Conservation (phyloP, 768 basidiomycete genomes). For the Amanita molliuscula region DNA sequence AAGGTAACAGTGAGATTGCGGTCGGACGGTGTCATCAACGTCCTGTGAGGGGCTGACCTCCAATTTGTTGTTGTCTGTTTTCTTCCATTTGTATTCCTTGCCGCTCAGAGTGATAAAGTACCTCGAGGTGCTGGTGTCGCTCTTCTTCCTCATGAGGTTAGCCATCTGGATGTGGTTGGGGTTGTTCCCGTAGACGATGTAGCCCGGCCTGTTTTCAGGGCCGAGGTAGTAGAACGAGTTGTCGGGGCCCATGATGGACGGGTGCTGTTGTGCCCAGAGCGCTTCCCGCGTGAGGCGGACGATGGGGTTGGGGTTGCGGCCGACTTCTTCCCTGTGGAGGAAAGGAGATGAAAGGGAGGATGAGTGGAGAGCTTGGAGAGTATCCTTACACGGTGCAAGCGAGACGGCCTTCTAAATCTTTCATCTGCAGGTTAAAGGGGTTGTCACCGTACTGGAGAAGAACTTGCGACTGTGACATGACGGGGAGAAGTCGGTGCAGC, state of each 20-base stretch:
- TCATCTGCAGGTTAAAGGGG: conserved; percentile 47
- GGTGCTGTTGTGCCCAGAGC: conserved; percentile 58
- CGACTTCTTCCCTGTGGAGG: conserved; percentile 28
- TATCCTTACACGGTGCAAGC: conserved; percentile 60
- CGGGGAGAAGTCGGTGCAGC: conserved; percentile 5
- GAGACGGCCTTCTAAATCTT: conserved; percentile 50
- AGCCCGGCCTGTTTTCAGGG: conserved; percentile 48
- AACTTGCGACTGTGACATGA: conserved; percentile 17
- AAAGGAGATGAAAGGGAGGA: conserved; percentile 9
- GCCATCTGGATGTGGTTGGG: conserved; percentile 44
- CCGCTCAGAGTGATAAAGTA: conserved; percentile 68
- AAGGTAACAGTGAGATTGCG: background rate
- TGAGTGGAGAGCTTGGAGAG: background rate
- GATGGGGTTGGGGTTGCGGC: conserved; percentile 47
- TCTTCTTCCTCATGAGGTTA: conserved; percentile 44
- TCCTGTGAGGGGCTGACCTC: conserved; percentile 44
- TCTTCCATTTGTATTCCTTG: conserved; percentile 68
- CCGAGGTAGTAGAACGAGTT: conserved; percentile 72
- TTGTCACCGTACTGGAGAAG: conserved; percentile 60
- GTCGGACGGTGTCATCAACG: background rate
- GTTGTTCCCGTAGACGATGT: conserved; percentile 61
- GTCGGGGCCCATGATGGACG: conserved; percentile 70
- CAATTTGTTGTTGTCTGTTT: conserved; percentile 32
- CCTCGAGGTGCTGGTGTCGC: conserved; percentile 56
- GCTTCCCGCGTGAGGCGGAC: conserved; percentile 56